Conservation (phyloP, 176 grass and related monocot species). For the Oropetium thomaeum region DNA sequence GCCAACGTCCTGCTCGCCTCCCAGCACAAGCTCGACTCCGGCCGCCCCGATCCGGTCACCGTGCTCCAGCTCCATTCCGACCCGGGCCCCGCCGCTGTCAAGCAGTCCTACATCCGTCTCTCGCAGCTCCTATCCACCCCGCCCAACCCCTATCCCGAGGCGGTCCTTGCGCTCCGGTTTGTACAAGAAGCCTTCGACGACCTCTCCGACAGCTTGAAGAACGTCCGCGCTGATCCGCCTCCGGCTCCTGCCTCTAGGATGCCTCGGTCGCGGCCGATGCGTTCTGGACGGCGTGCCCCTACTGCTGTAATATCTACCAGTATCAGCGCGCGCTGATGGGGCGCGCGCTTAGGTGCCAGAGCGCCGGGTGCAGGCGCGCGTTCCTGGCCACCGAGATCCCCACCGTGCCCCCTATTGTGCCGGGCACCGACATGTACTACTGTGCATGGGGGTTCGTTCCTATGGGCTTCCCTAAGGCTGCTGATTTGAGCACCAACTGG, state of each 20-base stretch:
- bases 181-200: conserved; percentile 68
- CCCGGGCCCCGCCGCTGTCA: conserved; percentile 39
- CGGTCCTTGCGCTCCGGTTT: conserved; percentile 56
- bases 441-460: conserved; percentile 92
- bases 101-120: conserved; percentile 60
- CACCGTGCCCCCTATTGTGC: conserved; percentile 67
- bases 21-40: conserved; percentile 69
- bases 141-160: conserved; percentile 48
- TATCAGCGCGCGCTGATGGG: conserved; percentile 55
- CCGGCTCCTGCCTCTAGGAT: conserved; percentile 23
- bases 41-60: conserved; percentile 65
- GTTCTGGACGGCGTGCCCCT: conserved; percentile 91
- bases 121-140: conserved; percentile 57
- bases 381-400: conserved; percentile 72
- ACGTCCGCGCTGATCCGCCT: conserved; percentile 7
- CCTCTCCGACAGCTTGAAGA: conserved; percentile 59
- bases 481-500: conserved; percentile 72
- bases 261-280: conserved; percentile 24
- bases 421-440: conserved; percentile 85
- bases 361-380: conserved; percentile 48
- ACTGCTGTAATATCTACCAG: conserved; percentile 81
- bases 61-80: conserved; percentile 49
- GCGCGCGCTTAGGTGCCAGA: conserved; percentile 69
- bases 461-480: conserved; percentile 62
- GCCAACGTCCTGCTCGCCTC: conserved; percentile 89